phyloP scores from a whole-genome alignment of 148 eudicot species.

The Chenopodium formosanum region DNA sequence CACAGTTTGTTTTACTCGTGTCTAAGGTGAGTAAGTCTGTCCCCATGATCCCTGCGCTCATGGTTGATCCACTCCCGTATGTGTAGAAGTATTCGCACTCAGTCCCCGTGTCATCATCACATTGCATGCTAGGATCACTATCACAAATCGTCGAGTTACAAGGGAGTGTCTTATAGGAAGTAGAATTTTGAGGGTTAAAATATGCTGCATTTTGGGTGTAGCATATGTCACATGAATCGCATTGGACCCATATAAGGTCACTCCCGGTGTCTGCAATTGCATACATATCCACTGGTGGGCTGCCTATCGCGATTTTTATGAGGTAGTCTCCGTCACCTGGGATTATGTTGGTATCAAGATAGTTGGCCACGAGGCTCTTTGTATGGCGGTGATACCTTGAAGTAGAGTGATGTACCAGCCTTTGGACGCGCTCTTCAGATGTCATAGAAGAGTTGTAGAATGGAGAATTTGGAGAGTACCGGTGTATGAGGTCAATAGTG shows the following conservation, averaged over 20 bases:
- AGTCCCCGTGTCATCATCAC: neutral
- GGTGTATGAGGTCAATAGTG: slow-evolving; percentile 26
- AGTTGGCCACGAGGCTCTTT: neutral
- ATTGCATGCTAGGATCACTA: neutral
- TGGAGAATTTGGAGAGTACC: slow-evolving; percentile 31
- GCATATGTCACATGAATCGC: slow-evolving; percentile 25
- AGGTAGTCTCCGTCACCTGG: slow-evolving; percentile 28
- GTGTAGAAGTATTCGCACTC: slow-evolving; percentile 29
- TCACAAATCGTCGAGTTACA: slow-evolving; percentile 22
- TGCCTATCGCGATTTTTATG: slow-evolving; percentile 22
- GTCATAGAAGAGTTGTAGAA: slow-evolving; percentile 27
- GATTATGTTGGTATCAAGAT: neutral
- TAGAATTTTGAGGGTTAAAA: slow-evolving; percentile 23
- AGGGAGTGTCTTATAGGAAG: slow-evolving; percentile 12
- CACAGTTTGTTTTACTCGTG: slow-evolving; percentile 1
- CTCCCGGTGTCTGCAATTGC: slow-evolving; percentile 29
- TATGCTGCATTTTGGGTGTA: slow-evolving; percentile 6
- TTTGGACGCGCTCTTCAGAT: slow-evolving; percentile 11
- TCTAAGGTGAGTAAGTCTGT: slow-evolving; percentile 35
- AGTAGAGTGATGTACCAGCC: slow-evolving; percentile 17
- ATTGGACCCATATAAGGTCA: slow-evolving; percentile 36
- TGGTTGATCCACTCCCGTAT: slow-evolving; percentile 36
- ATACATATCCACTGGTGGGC: slow-evolving; percentile 26
- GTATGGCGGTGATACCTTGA: slow-evolving; percentile 16
- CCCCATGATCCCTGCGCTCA: slow-evolving; percentile 28